These are phyloP conservation scores for Dentipellis fragilis DNA, from an alignment of 768 basidiomycete genomes.

Conservation along the genomic window DNA sequence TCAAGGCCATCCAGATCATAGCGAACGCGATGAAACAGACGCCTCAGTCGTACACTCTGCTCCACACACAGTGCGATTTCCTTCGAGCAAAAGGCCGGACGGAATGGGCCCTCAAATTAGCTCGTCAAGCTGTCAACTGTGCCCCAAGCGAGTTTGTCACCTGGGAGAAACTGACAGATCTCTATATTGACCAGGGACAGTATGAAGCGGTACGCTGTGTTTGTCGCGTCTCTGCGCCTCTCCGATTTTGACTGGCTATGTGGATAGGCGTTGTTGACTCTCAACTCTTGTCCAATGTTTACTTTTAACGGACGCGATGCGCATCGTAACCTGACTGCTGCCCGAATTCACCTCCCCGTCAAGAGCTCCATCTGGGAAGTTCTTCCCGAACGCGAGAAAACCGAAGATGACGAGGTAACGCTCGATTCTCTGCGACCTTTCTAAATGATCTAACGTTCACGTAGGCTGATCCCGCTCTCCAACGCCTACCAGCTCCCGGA, in stretches of 20 bases:
- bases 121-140: conserved; percentile 92
- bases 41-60: conserved; percentile 87
- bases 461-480: conserved; percentile 85
- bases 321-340: conserved; percentile 74
- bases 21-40: conserved; percentile 71
- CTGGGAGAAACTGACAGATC: conserved; percentile 94
- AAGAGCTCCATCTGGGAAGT: conserved; percentile 83
- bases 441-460: background rate
- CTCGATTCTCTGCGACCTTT: background rate
- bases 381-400: conserved; percentile 72
- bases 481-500: conserved; percentile 90
- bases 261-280: conserved; percentile 65
- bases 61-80: conserved; percentile 94
- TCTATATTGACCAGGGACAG: conserved; percentile 85
- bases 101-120: conserved; percentile 88
- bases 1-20: conserved; percentile 95
- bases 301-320: conserved; percentile 95
- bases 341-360: conserved; percentile 78
- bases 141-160: conserved; percentile 98
- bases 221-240: background rate
- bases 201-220: conserved; percentile 51
- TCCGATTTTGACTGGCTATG: background rate
- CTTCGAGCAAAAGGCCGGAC: conserved; percentile 74
- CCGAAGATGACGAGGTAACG: conserved; percentile 75
- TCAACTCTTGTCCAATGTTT: conserved; percentile 99